Conservation (phyloP, 208 protist genomes). For the Trypanosoma mega region DNA sequence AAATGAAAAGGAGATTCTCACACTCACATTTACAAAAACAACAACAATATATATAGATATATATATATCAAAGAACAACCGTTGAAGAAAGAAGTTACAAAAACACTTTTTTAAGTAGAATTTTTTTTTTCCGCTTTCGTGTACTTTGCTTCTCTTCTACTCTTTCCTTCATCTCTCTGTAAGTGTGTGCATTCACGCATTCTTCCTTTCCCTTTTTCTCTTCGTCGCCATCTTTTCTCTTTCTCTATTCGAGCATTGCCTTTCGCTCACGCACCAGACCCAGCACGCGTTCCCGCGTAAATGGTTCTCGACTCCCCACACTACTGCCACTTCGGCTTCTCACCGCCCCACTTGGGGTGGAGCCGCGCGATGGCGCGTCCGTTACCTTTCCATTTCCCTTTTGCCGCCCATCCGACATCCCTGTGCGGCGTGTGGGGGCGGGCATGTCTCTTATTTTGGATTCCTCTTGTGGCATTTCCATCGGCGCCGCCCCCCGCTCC, state of each 20-base stretch:
- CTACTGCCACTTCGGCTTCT: background rate
- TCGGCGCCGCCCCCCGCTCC: slow-evolving; percentile 9
- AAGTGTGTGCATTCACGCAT: too few relatives aligned
- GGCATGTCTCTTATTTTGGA: background rate
- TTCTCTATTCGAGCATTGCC: slow-evolving; percentile 19
- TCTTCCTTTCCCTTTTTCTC: slow-evolving; percentile 2
- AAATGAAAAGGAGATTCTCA: too few relatives aligned
- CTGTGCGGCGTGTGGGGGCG: background rate
- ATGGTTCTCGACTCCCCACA: background rate
- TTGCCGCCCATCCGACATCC: background rate
- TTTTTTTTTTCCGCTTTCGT: too few relatives aligned
- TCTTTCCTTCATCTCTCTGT: too few relatives aligned
- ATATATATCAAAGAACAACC: too few relatives aligned
- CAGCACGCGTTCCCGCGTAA: slow-evolving; percentile 31
- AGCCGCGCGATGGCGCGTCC: slow-evolving; percentile 8
- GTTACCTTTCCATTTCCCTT: background rate
- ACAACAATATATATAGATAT: too few relatives aligned
- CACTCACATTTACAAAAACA: too few relatives aligned
- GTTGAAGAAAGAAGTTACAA: too few relatives aligned
- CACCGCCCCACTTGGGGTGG: slow-evolving; percentile 1
- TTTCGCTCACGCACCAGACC: slow-evolving; percentile 30
- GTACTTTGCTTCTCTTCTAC: too few relatives aligned
- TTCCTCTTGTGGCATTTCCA: slow-evolving; percentile 9
- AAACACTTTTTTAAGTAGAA: too few relatives aligned
- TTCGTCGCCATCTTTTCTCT: background rate